Conservation (phyloP, 495 filamentous ascomycete species). For the Penicillium lagena region DNA sequence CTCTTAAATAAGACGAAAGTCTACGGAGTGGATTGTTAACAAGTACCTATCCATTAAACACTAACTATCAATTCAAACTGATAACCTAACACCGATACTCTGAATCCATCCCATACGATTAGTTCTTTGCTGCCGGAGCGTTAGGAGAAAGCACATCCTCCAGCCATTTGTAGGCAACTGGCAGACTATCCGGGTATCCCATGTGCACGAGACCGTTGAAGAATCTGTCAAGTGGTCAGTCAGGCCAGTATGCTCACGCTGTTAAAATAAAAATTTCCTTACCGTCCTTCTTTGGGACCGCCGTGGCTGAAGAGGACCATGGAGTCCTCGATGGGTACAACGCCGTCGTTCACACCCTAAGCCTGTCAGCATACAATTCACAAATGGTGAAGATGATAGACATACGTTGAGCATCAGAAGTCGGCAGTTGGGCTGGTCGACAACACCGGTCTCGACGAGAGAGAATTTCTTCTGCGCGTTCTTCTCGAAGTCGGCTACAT, state of each 20-base stretch:
- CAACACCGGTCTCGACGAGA: conserved; percentile 61
- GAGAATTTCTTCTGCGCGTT: conserved; percentile 65
- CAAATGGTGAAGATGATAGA: neutral
- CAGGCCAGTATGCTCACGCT: too few relatives aligned
- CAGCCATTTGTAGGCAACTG: conserved; percentile 30
- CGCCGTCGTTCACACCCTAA: conserved; percentile 60
- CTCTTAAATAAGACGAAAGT: too few relatives aligned
- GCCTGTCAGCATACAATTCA: conserved; percentile 6
- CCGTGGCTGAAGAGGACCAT: conserved; percentile 63
- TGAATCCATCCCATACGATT: neutral
- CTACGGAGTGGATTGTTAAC: too few relatives aligned
- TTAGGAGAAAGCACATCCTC: conserved; percentile 27
- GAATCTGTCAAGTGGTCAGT: conserved; percentile 24
- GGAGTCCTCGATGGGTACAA: conserved; percentile 76
- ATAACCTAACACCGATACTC: neutral
- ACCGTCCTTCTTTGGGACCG: conserved; percentile 61
- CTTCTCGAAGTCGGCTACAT: conserved; percentile 52
- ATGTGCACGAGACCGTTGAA: conserved; percentile 56
- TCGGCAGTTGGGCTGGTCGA: conserved; percentile 55
- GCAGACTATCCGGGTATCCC: conserved; percentile 51
- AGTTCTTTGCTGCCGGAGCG: conserved; percentile 17
- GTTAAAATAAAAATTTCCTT: too few relatives aligned
- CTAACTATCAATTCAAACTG: neutral
- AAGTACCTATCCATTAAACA: neutral
- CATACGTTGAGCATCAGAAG: conserved; percentile 64